These are phyloP conservation scores for Komagataella phaffii DNA, from an alignment of 805 yeast species.

Conservation along the genomic window DNA sequence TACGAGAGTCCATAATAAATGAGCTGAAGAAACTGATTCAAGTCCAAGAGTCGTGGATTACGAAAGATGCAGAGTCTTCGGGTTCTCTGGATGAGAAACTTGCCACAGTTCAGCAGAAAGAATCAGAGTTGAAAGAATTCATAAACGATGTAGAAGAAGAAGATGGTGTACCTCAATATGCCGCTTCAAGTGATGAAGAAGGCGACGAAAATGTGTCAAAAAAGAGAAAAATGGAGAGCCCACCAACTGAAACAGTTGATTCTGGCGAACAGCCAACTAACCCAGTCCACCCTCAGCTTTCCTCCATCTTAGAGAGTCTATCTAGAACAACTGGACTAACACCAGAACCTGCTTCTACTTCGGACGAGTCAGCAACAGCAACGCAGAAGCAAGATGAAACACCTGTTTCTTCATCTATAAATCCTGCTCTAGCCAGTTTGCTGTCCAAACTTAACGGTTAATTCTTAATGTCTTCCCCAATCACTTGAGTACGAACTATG, in stretches of 20 bases:
- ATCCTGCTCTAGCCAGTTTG: conserved; percentile 6
- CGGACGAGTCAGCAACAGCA: not conserved
- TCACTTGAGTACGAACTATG: not conserved
- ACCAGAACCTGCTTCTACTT: not conserved
- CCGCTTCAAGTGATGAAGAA: conserved; percentile 6
- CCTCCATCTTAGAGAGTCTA: not conserved
- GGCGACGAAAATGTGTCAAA: conserved; percentile 5
- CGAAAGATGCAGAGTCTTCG: conserved; percentile 8
- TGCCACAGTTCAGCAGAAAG: conserved; percentile 13
- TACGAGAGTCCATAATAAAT: conserved; percentile 11
- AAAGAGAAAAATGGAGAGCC: not conserved
- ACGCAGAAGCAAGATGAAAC: not conserved
- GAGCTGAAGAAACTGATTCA: conserved; percentile 15
- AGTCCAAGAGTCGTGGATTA: conserved; percentile 12
- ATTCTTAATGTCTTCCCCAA: not conserved
- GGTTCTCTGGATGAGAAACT: conserved; percentile 8
- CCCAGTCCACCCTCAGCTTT: not conserved
- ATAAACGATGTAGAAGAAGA: conserved; percentile 7
- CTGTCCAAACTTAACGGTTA: conserved; percentile 5
- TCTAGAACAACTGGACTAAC: not conserved
- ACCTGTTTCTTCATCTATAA: conserved; percentile 1
- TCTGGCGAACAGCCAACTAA: not conserved
- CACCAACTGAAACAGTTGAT: not conserved
- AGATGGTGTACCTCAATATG: conserved; percentile 7
- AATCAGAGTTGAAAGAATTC: conserved; percentile 6